These are phyloP conservation scores for Xeromyces bisporus DNA, from an alignment of 495 filamentous ascomycete genomes.

Conservation along the genomic window DNA sequence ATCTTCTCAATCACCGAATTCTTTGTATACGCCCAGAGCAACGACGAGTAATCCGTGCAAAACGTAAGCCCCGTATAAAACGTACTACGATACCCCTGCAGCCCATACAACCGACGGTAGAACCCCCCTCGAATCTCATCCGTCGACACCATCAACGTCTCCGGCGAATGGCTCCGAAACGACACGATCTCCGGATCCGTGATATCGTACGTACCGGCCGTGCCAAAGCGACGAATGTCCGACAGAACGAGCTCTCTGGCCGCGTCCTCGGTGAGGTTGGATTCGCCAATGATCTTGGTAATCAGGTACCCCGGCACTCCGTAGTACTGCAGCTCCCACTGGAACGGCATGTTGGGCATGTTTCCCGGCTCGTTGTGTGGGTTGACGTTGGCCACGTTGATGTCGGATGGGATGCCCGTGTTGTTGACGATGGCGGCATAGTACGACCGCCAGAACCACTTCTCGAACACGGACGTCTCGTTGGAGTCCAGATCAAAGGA, in stretches of 20 bases:
- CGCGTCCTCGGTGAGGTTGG: neutral
- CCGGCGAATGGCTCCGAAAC: neutral
- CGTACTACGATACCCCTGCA: constrained; percentile 14
- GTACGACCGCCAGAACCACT: too few relatives aligned
- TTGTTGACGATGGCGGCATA: neutral
- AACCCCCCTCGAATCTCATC: constrained; percentile 10
- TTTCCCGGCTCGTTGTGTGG: constrained; percentile 13
- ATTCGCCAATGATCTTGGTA: too few relatives aligned
- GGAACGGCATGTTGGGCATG: constrained; percentile 2
- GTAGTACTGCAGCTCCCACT: constrained; percentile 1
- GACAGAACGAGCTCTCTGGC: neutral
- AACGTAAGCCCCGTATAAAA: constrained; percentile 22
- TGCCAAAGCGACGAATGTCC: neutral
- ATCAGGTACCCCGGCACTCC: too few relatives aligned
- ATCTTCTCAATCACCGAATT: too few relatives aligned
- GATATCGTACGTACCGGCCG: neutral
- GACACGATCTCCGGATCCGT: neutral
- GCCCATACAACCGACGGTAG: constrained; percentile 10
- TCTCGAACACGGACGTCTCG: too few relatives aligned
- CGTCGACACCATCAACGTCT: neutral
- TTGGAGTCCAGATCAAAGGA: too few relatives aligned
- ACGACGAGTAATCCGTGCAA: too few relatives aligned
- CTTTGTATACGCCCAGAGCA: too few relatives aligned
- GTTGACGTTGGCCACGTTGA: constrained; percentile 7
- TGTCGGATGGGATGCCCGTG: constrained; percentile 8